Base-by-base conservation (phyloP, 2,329 filamentous ascomycete species). In the Diaporthe citri region DNA sequence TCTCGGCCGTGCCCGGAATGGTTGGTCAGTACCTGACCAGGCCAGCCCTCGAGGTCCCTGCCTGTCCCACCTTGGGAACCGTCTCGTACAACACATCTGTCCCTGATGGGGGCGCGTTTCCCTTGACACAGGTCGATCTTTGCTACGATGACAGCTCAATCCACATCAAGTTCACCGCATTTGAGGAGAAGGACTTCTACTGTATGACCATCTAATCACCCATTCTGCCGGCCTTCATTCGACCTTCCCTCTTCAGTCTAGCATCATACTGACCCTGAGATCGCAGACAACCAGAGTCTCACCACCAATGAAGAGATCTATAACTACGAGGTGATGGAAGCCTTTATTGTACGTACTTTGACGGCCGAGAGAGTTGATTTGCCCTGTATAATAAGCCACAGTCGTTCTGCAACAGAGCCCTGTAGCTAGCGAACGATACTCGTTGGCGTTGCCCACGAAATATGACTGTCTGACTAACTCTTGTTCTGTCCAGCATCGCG, bases 311-410 rank as follows among this genome's bases (percentile, higher is more conserved):
- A 84, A 66, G 82, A 84, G 59, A 86, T 89, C 67, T 89, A 84
- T 82, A 77, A 83, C 71, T 88, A 88, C 78, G 86, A 88, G 77
- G 87, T 88, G 48, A 87, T 89, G 84, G 87, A 88, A 77, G 84
- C 84, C 15, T 89, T 89, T 78, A 83, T 89, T 13, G 75, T 76
- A 56, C 59, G 74, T 74, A 4, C 28, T 41, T 51, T 25, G 5
- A 22, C 10, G 3, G 15, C 17, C 12, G n/a, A 28, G 20, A 34
- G 25, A 51, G 20, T n/a, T 1, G 28, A 25, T 6, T 22, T 46
- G 43, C 25, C 70, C 9, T 52, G 5, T 51, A n/a, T 28, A 25
- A 55, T 55, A 28, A 55, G 25, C n/a, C 31, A 31, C n/a, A 17
- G n/a, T 17, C 15, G 15, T 28, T 20, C 25, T 28, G 51, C 51